Conservation (phyloP, 78 protist genomes). For the Capsaspora owczarzaki region DNA sequence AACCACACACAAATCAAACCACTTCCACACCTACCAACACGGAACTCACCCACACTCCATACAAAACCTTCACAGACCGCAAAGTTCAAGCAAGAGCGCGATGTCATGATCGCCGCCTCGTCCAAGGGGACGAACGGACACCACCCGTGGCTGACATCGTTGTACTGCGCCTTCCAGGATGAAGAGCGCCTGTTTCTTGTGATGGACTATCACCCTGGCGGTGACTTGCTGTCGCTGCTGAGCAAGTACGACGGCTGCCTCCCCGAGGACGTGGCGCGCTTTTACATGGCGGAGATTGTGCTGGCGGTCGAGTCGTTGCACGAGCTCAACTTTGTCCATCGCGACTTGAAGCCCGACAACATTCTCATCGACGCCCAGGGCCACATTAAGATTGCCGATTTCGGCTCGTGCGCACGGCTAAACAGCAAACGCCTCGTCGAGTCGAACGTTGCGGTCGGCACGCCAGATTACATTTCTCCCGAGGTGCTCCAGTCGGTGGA, state of each 20-base stretch:
- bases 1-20: no score
- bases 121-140: no score
- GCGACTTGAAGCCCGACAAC: conserved; percentile 92
- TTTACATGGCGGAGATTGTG: conserved; percentile 74
- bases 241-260: not conserved
- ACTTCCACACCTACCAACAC: no score
- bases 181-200: not conserved
- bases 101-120: not conserved
- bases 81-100: not conserved
- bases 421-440: not conserved
- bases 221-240: conserved; percentile 7
- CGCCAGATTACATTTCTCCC: conserved; percentile 80
- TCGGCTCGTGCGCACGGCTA: conserved; percentile 24
- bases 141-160: not conserved
- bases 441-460: conserved; percentile 38
- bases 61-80: not conserved
- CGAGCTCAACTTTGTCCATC: conserved; percentile 49
- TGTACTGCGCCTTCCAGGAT: not conserved
- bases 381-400: conserved; percentile 39
- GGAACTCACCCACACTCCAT: no score
- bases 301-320: conserved; percentile 79
- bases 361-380: conserved; percentile 39
- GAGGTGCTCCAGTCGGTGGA: conserved; percentile 10
- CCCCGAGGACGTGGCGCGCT: conserved; percentile 53
- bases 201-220: not conserved